phyloP scores from a whole-genome alignment of 176 grass and related monocot genomes.

The Thalia dealbata region DNA sequence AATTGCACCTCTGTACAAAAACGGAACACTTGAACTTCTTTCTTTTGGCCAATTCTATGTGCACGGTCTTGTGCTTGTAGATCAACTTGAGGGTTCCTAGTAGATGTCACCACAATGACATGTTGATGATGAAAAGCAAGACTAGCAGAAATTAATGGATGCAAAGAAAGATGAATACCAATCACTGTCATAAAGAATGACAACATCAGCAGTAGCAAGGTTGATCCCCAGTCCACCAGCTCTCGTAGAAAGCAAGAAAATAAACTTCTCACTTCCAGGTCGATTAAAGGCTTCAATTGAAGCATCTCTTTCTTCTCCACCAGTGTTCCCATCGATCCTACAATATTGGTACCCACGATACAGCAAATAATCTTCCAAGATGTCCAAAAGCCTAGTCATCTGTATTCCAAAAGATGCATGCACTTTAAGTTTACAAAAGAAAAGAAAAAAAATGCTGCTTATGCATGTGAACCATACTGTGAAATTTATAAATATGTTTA shows the following conservation, averaged over 20 bases:
- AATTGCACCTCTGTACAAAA: slow-evolving; percentile 49
- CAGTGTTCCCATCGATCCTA: slow-evolving; percentile 63
- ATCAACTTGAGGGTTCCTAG: slow-evolving; percentile 74
- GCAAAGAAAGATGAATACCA: slow-evolving; percentile 24
- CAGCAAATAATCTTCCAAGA: slow-evolving; percentile 67
- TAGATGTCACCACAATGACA: slow-evolving; percentile 10
- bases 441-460: background rate
- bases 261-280: slow-evolving; percentile 56
- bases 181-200: slow-evolving; percentile 79
- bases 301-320: slow-evolving; percentile 58
- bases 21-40: slow-evolving; percentile 80
- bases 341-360: slow-evolving; percentile 51
- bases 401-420: slow-evolving; percentile 11
- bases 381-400: slow-evolving; percentile 74
- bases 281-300: slow-evolving; percentile 55
- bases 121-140: background rate
- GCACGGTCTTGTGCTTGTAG: slow-evolving; percentile 71
- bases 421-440: background rate
- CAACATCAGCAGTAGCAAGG: slow-evolving; percentile 67
- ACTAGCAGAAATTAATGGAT: background rate
- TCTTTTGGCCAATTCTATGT: slow-evolving; percentile 80
- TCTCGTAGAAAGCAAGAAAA: slow-evolving; percentile 63
- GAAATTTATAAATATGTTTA: background rate
- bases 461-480: slow-evolving; percentile 12
- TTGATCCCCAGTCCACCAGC: slow-evolving; percentile 73